phyloP scores from a whole-genome alignment of 2,329 filamentous ascomycete species.

The Colletotrichum costaricense region DNA sequence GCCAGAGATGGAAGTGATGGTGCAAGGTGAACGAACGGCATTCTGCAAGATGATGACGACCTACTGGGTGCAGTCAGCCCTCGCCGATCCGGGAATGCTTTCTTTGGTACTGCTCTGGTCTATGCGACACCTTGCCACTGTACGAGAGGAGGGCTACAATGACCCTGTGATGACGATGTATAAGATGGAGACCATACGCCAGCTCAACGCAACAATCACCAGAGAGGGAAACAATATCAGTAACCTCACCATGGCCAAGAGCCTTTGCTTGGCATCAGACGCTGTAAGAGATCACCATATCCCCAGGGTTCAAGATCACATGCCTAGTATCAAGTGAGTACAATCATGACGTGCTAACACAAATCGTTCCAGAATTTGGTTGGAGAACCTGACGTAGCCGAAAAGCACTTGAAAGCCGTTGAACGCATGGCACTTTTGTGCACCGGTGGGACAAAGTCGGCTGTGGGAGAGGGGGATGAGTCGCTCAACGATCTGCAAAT shows the following conservation, averaged over 20 bases:
- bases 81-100: slow-evolving; percentile 39
- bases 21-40: neutral
- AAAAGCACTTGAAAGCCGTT: neutral
- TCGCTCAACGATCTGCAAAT: neutral
- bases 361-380: neutral
- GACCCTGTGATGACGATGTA: slow-evolving; percentile 34
- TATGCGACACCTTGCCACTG: slow-evolving; percentile 33
- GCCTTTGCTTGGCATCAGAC: slow-evolving; percentile 35
- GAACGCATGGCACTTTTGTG: slow-evolving; percentile 9
- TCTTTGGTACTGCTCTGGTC: slow-evolving; percentile 36
- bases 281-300: slow-evolving; percentile 7
- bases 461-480: neutral
- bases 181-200: slow-evolving; percentile 32
- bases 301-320: neutral
- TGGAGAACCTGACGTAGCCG: slow-evolving; percentile 1
- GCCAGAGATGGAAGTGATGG: slow-evolving; percentile 1
- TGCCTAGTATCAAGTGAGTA: neutral
- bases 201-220: slow-evolving; percentile 24
- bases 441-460: neutral
- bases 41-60: slow-evolving; percentile 31
- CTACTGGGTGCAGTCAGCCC: slow-evolving; percentile 37
- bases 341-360: neutral
- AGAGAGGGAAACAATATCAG: slow-evolving; percentile 26
- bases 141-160: neutral
- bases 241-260: slow-evolving; percentile 39